Evolutionary conservation across 768 basidiomycete species (phyloP).

Genomic region (Daedaleopsis nitida): DNA sequence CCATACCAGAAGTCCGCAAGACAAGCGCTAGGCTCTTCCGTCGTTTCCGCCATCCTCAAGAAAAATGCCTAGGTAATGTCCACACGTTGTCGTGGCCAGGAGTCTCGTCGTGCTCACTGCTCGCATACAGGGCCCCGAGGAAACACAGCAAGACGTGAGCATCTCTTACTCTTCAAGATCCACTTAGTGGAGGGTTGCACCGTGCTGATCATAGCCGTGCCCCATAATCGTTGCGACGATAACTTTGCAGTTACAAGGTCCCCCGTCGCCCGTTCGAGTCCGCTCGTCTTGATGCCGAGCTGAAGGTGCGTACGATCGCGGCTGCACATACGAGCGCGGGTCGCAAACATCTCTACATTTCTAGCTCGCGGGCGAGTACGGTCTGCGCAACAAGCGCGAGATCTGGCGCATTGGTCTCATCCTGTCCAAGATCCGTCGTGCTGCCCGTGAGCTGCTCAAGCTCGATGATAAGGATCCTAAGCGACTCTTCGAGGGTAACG

Average conservation of each 20-base stretch:
- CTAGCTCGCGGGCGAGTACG: conserved; percentile 99
- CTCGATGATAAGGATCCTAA: conserved; percentile 99
- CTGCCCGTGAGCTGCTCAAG: conserved; percentile 99
- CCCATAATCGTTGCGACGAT: conserved; percentile 50
- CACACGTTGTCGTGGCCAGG: conserved; percentile 15
- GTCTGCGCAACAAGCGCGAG: conserved; percentile 99
- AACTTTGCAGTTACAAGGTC: conserved; percentile 89
- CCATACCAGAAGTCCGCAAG: conserved; percentile 19
- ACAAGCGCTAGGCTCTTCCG: conserved; percentile 27
- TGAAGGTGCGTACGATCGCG: conserved; percentile 69
- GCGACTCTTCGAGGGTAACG: conserved; percentile 99
- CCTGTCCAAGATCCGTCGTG: conserved; percentile 99
- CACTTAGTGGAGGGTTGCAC: conserved; percentile 66
- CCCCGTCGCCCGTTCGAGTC: conserved; percentile 96
- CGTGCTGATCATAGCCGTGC: conserved; percentile 69
- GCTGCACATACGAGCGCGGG: background rate
- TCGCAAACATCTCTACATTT: background rate
- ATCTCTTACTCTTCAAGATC: conserved; percentile 55
- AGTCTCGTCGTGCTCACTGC: conserved; percentile 37
- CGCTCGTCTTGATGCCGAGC: conserved; percentile 98
- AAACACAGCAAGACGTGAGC: conserved; percentile 96
- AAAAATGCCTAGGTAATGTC: conserved; percentile 83
- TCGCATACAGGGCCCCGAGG: conserved; percentile 72
- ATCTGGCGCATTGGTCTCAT: conserved; percentile 99
- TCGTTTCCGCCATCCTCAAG: conserved; percentile 51